Base-by-base conservation (phyloP, 805 yeast genomes). In the Cyberlindnera mrakii region DNA sequence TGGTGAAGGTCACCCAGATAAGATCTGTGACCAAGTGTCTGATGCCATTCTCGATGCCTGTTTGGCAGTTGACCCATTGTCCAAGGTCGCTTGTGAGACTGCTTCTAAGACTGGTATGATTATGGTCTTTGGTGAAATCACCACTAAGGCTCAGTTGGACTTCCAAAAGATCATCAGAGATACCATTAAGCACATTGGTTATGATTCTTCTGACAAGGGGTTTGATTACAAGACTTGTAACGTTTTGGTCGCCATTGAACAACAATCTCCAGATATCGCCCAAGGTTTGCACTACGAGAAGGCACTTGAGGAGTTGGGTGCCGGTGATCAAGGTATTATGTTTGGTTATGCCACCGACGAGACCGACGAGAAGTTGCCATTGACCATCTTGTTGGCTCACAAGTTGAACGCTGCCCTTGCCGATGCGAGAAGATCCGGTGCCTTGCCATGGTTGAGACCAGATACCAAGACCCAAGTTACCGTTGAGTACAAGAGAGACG, bases 251-350 rank as follows among this genome's bases (percentile, higher is more conserved):
- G 99, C 99, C 68, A 89, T 93, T 69, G 99, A 93, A 78, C 97
- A 93, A 76, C 99, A 93, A 76, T 89, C 97, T 42, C 93, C 96
- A 59, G 99, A 93, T 74, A 93, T 93, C 63, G 99, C 99, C 50
- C 98, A 91, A 75, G 99, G 99, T 80, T 81, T 93, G 65, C 98
- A 93, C 74, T 85, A 85, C 73, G 97, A 93, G 64, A 79, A 83
- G 74, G 96, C 85, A 44, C 75, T 93, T 53, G 99, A 93, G 78
- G 95, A 93, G 48, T 81, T 93, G 64, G 99, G 99, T 71, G 99
- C 99, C 54, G 99, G 99, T 82, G 99, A 93, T 76, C 99, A 93
- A 75, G 99, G 99, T 84, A 93, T 93, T 69, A 93, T 93, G 99
- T 93, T 93, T 67, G 99, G 99, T 72, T 93, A 93, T 71, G 99